A percentile compares a stretch with the other conserved stretches of the same genome.
Evolutionary conservation across 441 rosid species (phyloP).

Genomic region (Eutrema salsugineum): DNA sequence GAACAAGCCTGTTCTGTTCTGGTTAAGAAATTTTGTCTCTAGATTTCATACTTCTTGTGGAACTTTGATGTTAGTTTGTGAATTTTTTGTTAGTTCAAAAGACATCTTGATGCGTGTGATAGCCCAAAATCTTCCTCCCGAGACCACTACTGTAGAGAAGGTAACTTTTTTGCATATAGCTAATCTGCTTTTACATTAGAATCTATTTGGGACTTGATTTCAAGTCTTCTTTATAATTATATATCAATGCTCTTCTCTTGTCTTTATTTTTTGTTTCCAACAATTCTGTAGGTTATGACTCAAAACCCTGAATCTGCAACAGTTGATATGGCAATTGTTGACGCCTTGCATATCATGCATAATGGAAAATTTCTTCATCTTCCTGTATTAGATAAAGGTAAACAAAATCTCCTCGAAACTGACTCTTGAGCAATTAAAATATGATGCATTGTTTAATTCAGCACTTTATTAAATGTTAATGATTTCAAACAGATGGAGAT

Average conservation of each 20-base stretch:
- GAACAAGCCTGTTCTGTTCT: background rate
- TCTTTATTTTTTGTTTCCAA: background rate
- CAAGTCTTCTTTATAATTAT: background rate
- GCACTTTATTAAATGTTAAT: conserved; percentile 21
- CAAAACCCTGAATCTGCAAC: conserved; percentile 94
- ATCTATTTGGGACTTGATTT: background rate
- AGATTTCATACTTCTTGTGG: background rate
- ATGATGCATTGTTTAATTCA: background rate
- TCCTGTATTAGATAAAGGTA: conserved; percentile 91
- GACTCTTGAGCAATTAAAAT: background rate
- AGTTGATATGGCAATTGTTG: conserved; percentile 82
- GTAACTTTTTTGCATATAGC: conserved; percentile 30
- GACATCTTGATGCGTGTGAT: conserved; percentile 94
- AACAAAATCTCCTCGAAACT: background rate
- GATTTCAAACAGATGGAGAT: conserved; percentile 64
- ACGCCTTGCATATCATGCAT: conserved; percentile 90
- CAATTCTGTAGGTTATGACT: conserved; percentile 78
- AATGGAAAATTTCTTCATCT: conserved; percentile 94
- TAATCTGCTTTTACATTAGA: background rate
- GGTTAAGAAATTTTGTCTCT: background rate
- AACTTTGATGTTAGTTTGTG: conserved; percentile 3
- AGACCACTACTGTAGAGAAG: conserved; percentile 78
- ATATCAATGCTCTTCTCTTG: background rate
- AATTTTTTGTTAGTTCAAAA: conserved; percentile 59
- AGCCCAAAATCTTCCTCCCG: conserved; percentile 67